A percentile compares a stretch with the other conserved stretches of the same genome.
These are phyloP conservation scores for Colletotrichum euphorbiae DNA, from an alignment of 2,329 filamentous ascomycete species.

Conservation along the genomic window DNA sequence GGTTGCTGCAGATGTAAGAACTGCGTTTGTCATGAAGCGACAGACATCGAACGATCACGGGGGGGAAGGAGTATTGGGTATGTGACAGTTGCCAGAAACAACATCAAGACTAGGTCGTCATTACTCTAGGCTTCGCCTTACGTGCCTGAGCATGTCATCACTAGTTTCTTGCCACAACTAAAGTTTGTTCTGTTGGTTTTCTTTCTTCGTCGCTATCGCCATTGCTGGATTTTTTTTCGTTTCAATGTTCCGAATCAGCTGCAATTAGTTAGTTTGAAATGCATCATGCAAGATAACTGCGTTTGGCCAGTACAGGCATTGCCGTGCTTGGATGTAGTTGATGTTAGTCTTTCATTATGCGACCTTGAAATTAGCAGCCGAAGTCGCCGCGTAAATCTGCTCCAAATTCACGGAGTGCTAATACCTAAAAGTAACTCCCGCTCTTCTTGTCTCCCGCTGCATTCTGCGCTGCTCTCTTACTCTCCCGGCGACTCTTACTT, in stretches of 20 bases:
- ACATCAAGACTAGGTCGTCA: not conserved
- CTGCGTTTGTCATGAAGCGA: not conserved
- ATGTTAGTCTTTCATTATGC: too few species aligned
- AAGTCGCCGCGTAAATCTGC: not conserved
- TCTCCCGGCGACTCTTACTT: conserved; percentile 10
- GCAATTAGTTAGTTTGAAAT: too few species aligned
- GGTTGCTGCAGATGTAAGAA: not conserved
- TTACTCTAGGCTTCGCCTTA: not conserved
- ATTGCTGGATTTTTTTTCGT: too few species aligned
- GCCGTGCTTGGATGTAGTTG: too few species aligned
- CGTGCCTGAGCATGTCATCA: too few species aligned
- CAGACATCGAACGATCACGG: not conserved
- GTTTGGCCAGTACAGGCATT: too few species aligned
- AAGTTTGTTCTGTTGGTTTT: too few species aligned
- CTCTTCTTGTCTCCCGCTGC: not conserved
- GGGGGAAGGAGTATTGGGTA: not conserved
- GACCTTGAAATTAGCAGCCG: too few species aligned
- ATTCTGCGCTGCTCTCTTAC: not conserved
- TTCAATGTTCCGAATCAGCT: too few species aligned
- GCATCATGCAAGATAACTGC: too few species aligned
- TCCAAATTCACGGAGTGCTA: not conserved
- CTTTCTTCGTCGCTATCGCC: too few species aligned
- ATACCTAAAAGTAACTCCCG: not conserved
- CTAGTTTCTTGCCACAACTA: too few species aligned
- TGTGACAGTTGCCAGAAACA: conserved; percentile 1